These are phyloP conservation scores for Curvularia sp. DNA, from an alignment of 2,329 filamentous ascomycete species.

Conservation along the genomic window DNA sequence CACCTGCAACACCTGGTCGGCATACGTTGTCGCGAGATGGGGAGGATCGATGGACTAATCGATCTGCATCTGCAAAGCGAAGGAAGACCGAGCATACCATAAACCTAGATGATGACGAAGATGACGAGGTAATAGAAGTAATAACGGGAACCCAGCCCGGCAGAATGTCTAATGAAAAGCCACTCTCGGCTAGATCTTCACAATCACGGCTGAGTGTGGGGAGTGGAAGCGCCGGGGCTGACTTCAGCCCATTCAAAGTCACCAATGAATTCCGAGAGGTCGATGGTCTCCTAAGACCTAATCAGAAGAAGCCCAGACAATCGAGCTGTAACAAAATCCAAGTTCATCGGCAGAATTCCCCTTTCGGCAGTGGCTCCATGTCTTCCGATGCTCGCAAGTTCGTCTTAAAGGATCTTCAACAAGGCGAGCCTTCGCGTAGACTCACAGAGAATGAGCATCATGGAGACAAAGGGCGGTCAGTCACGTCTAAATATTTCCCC, in stretches of 20 bases:
- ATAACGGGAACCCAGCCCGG: neutral
- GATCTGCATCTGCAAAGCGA: slow-evolving; percentile 23
- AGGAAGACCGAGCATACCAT: slow-evolving; percentile 30
- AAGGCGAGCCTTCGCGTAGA: slow-evolving; percentile 19
- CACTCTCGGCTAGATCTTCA: slow-evolving; percentile 10
- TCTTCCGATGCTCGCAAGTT: slow-evolving; percentile 7
- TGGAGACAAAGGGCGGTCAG: neutral
- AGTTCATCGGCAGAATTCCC: slow-evolving; percentile 1
- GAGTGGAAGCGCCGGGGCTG: slow-evolving; percentile 17
- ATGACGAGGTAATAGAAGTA: slow-evolving; percentile 11
- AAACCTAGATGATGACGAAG: slow-evolving; percentile 24
- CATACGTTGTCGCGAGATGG: slow-evolving; percentile 1
- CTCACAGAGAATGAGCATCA: neutral
- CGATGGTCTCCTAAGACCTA: slow-evolving; percentile 17
- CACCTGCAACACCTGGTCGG: slow-evolving; percentile 3
- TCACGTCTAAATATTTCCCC: slow-evolving; percentile 24
- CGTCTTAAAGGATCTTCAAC: slow-evolving; percentile 20
- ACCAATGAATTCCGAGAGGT: slow-evolving; percentile 30
- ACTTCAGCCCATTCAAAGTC: slow-evolving; percentile 1
- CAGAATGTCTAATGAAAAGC: neutral
- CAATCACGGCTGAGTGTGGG: slow-evolving; percentile 25
- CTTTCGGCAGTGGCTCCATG: slow-evolving; percentile 7
- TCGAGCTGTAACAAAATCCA: slow-evolving; percentile 1
- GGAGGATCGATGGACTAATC: neutral
- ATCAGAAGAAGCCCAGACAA: slow-evolving; percentile 22